A percentile compares a stretch with the other conserved stretches of the same genome.
phyloP scores from a whole-genome alignment of 106 monocot species.

The Allium fistulosum region DNA sequence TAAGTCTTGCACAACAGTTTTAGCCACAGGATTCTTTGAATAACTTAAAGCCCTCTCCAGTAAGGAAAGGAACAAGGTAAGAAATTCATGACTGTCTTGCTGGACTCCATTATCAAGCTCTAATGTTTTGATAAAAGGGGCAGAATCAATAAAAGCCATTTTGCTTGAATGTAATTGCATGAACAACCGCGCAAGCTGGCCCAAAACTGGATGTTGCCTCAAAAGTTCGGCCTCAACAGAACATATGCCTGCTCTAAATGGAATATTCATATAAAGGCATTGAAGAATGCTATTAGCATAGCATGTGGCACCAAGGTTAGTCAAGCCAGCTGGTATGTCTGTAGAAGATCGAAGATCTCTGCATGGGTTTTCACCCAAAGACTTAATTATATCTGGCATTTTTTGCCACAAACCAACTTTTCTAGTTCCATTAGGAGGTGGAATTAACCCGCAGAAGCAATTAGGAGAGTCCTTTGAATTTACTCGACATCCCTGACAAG shows the following conservation, averaged over 20 bases:
- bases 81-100: constrained; percentile 96
- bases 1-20: constrained; percentile 82
- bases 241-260: constrained; percentile 72
- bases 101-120: constrained; percentile 97
- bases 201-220: constrained; percentile 65
- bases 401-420: constrained; percentile 93
- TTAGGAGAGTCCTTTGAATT: constrained; percentile 89
- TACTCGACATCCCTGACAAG: constrained; percentile 79
- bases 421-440: constrained; percentile 51
- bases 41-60: constrained; percentile 70
- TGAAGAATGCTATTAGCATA: constrained; percentile 99
- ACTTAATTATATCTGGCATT: constrained; percentile 59
- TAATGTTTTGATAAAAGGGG: constrained; percentile 87
- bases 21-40: constrained; percentile 51
- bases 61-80: constrained; percentile 93
- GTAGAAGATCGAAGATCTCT: constrained; percentile 59
- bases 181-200: constrained; percentile 81
- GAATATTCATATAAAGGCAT: constrained; percentile 91
- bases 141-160: constrained; percentile 88
- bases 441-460: constrained; percentile 94
- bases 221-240: constrained; percentile 75
- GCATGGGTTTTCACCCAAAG: constrained; percentile 69
- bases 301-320: constrained; percentile 94
- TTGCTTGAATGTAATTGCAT: constrained; percentile 83
- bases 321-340: constrained; percentile 85